A percentile compares a stretch with the other conserved stretches of the same genome.
phyloP scores from a whole-genome alignment of 257 asterid species.

The Fraxinus cuspidata region DNA sequence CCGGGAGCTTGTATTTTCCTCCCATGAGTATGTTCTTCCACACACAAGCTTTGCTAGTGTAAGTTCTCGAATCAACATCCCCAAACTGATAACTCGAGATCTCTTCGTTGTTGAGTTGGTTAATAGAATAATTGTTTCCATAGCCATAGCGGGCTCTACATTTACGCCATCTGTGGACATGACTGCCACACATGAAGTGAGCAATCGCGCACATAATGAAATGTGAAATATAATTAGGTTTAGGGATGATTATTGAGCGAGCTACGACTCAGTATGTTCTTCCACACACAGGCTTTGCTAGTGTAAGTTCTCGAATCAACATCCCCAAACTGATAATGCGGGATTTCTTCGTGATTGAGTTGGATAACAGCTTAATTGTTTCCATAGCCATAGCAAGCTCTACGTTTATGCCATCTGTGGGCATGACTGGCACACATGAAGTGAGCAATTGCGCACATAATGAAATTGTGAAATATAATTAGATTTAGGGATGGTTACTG shows the following conservation, averaged over 20 bases:
- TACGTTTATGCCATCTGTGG: conserved; percentile 51
- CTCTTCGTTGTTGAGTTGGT: conserved; percentile 55
- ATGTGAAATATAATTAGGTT: too few species aligned
- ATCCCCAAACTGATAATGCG: conserved; percentile 46
- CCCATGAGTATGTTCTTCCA: conserved; percentile 87
- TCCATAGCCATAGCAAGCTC: conserved; percentile 50
- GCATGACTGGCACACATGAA: conserved; percentile 59
- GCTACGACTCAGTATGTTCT: conserved; percentile 44
- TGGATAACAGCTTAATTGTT: conserved; percentile 64
- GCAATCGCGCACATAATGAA: conserved; percentile 55
- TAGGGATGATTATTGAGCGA: too few species aligned
- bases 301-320: conserved; percentile 44
- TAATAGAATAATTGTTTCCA: conserved; percentile 54
- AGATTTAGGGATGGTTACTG: too few species aligned
- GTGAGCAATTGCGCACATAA: conserved; percentile 50
- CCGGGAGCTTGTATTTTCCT: conserved; percentile 82
- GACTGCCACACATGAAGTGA: conserved; percentile 47
- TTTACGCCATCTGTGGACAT: conserved; percentile 49
- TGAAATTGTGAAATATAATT: conserved; percentile 20
- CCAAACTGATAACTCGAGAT: conserved; percentile 39
- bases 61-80: conserved; percentile 47
- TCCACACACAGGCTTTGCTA: conserved; percentile 60
- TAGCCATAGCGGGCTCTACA: conserved; percentile 61
- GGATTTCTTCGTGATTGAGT: conserved; percentile 46
- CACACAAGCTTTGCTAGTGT: conserved; percentile 48